Conservation (phyloP, 257 asterid genomes). For the Sherardia arvensis region DNA sequence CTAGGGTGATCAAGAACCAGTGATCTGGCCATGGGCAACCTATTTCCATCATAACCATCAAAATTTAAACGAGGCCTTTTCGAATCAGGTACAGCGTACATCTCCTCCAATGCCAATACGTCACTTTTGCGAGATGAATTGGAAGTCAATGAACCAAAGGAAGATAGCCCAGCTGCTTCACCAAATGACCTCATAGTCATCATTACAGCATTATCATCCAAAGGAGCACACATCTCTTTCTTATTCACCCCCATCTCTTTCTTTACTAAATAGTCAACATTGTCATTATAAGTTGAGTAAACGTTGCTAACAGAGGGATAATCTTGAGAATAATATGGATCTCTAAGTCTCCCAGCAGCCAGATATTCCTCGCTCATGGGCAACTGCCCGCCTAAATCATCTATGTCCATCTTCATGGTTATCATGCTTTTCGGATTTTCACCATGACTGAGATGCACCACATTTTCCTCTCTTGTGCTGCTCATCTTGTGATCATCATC, state of each 20-base stretch:
- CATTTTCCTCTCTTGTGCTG: slow-evolving; percentile 19
- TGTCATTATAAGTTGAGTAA: slow-evolving; percentile 10
- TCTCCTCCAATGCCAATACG: slow-evolving; percentile 27
- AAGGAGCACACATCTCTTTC: slow-evolving; percentile 18
- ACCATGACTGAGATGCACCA: slow-evolving; percentile 12
- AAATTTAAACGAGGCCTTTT: slow-evolving; percentile 20
- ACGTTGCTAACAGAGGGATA: slow-evolving; percentile 17
- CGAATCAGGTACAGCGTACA: slow-evolving; percentile 20
- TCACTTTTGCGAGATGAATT: slow-evolving; percentile 20
- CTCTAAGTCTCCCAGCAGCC: slow-evolving; percentile 11
- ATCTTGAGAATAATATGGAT: slow-evolving; percentile 15
- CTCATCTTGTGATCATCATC: slow-evolving; percentile 14
- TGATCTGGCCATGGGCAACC: slow-evolving; percentile 18
- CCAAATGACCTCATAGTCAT: slow-evolving; percentile 19
- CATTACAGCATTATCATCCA: slow-evolving; percentile 15
- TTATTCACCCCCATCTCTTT: slow-evolving; percentile 12
- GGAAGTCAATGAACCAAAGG: slow-evolving; percentile 18
- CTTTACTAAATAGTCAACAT: slow-evolving; percentile 12
- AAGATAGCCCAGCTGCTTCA: slow-evolving; percentile 23
- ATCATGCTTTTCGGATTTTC: slow-evolving; percentile 11
- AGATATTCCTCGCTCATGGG: slow-evolving; percentile 2
- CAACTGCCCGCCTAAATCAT: slow-evolving; percentile 11
- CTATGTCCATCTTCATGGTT: slow-evolving; percentile 18
- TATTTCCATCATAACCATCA: slow-evolving; percentile 18
- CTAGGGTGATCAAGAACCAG: slow-evolving; percentile 20